Percentiles rank a stretch among this genome's conserved stretches.
phyloP scores from a whole-genome alignment of 306 rosid genomes.

The Acacia crassicarpa region DNA sequence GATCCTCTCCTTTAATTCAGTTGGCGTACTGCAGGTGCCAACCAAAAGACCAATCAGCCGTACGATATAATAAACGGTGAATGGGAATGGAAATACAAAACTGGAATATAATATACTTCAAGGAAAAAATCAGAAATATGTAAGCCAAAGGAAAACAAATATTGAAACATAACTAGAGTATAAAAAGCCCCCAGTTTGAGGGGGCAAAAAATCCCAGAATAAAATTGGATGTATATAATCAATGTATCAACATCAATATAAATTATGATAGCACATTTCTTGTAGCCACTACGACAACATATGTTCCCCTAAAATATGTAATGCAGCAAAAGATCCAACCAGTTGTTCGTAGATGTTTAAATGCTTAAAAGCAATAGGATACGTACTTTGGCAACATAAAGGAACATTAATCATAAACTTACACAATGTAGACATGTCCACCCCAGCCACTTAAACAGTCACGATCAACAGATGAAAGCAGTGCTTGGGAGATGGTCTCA shows the following conservation, averaged over 20 bases:
- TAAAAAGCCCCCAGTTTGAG: background rate
- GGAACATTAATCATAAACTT: slow-evolving; percentile 41
- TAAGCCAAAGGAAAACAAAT: background rate
- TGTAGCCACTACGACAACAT: background rate
- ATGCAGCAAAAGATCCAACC: slow-evolving; percentile 1
- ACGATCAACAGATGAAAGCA: slow-evolving; percentile 91
- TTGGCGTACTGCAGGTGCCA: slow-evolving; percentile 71
- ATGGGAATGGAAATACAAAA: background rate
- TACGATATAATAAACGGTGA: background rate
- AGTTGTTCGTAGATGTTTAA: background rate
- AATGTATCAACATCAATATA: background rate
- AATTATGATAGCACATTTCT: background rate
- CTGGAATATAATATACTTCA: background rate
- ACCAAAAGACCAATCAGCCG: slow-evolving; percentile 16
- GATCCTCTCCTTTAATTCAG: slow-evolving; percentile 89
- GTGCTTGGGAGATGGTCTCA: slow-evolving; percentile 93
- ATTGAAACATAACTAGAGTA: background rate
- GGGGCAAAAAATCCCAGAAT: background rate
- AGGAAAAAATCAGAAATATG: background rate
- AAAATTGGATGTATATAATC: background rate
- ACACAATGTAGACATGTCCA: slow-evolving; percentile 95
- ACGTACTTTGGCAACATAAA: slow-evolving; percentile 10
- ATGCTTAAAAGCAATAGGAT: background rate
- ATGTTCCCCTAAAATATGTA: background rate
- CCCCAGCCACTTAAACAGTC: slow-evolving; percentile 99